Conservation (phyloP, 257 asterid species). For the Nicotiana benthamiana region DNA sequence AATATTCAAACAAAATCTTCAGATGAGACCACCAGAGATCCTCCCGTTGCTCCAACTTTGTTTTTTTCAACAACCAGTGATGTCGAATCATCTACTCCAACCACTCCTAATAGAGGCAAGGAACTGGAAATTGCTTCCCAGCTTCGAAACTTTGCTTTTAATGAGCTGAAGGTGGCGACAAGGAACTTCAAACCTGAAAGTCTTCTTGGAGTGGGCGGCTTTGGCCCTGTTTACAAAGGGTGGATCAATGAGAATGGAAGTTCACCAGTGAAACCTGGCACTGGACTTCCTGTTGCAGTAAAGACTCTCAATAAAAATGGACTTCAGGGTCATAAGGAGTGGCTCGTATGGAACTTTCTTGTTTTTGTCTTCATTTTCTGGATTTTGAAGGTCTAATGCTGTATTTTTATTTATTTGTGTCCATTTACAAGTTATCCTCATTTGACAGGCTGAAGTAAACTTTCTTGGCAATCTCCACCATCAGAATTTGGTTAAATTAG, state of each 20-base stretch:
- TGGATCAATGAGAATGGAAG: constrained; percentile 66
- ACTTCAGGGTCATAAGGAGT: constrained; percentile 91
- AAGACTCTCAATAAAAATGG: constrained; percentile 80
- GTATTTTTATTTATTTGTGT: background rate
- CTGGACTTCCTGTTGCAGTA: constrained; percentile 81
- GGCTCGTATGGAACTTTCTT: constrained; percentile 46
- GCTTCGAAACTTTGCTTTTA: constrained; percentile 59
- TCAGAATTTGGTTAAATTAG: constrained; percentile 65
- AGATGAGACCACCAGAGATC: constrained; percentile 40
- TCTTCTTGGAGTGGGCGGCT: constrained; percentile 87
- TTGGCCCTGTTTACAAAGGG: constrained; percentile 87
- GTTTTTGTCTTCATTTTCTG: background rate
- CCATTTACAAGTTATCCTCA: constrained; percentile 3
- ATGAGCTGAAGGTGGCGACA: constrained; percentile 63
- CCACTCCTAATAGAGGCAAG: constrained; percentile 50
- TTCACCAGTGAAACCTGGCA: constrained; percentile 62
- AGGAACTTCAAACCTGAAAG: constrained; percentile 63
- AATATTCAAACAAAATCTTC: constrained; percentile 46
- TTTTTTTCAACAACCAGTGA: constrained; percentile 66
- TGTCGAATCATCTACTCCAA: constrained; percentile 49
- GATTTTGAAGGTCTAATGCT: background rate
- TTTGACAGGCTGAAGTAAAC: constrained; percentile 69
- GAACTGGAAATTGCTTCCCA: constrained; percentile 74
- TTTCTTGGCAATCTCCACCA: constrained; percentile 79
- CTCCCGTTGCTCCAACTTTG: constrained; percentile 44